Conservation (phyloP, 2,329 filamentous ascomycete species). For the Juglanconis oblonga region DNA sequence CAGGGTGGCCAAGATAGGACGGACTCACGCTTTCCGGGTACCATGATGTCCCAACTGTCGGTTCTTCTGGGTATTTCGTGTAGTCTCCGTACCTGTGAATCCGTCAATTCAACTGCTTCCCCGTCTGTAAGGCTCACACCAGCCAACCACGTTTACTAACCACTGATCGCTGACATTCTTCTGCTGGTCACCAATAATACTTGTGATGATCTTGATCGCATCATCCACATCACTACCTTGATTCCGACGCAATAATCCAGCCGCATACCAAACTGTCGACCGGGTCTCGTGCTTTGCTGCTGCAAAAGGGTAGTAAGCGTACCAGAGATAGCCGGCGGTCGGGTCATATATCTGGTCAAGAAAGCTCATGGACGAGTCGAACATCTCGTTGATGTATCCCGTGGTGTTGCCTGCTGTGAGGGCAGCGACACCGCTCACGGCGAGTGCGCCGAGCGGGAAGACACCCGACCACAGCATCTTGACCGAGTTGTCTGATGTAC, state of each 20-base stretch:
- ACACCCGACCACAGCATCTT: conserved; percentile 9
- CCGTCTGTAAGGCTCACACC: too few relatives aligned
- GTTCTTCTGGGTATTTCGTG: conserved; percentile 54
- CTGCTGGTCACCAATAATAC: conserved; percentile 51
- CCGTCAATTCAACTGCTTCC: neutral
- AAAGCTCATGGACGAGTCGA: conserved; percentile 51
- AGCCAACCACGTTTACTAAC: conserved; percentile 32
- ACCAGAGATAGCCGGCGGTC: conserved; percentile 50
- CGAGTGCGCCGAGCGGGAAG: conserved; percentile 7
- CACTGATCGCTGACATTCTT: conserved; percentile 52
- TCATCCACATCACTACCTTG: conserved; percentile 44
- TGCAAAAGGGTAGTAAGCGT: conserved; percentile 40
- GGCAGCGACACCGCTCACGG: conserved; percentile 2
- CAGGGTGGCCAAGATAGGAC: neutral
- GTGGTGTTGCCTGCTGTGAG: conserved; percentile 4
- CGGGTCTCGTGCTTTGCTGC: conserved; percentile 57
- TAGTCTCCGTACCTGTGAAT: conserved; percentile 45
- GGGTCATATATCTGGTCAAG: conserved; percentile 55
- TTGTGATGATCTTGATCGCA: conserved; percentile 51
- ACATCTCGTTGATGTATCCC: conserved; percentile 25
- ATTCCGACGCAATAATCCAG: conserved; percentile 56
- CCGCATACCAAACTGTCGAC: conserved; percentile 57
- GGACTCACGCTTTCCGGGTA: conserved; percentile 34
- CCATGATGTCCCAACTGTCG: conserved; percentile 47
- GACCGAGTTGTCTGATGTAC: neutral